phyloP scores from a whole-genome alignment of 768 basidiomycete genomes.

The Filobasidium floriforme region DNA sequence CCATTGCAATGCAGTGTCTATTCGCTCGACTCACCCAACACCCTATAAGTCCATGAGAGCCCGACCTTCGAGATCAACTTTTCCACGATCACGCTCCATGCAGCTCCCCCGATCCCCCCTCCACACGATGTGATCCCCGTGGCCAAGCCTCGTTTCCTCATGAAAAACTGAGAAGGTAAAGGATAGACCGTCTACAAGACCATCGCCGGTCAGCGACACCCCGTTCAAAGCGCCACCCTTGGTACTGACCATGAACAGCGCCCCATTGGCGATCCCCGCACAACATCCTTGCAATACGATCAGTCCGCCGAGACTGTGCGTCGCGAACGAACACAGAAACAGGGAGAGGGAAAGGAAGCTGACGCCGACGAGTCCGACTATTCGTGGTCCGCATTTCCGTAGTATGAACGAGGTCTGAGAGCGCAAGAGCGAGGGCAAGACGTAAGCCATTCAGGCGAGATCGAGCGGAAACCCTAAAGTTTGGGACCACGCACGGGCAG shows the following conservation, averaged over 20 bases:
- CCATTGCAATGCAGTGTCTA: too few relatives aligned
- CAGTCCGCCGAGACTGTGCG: conserved; percentile 18
- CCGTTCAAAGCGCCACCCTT: background rate
- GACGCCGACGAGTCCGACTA: conserved; percentile 1
- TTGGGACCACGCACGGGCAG: conserved; percentile 24
- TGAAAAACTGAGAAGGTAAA: conserved; percentile 23
- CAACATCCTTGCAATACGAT: conserved; percentile 23
- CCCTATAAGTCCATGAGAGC: conserved; percentile 15
- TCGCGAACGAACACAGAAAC: conserved; percentile 15
- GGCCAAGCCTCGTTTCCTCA: conserved; percentile 24
- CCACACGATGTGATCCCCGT: conserved; percentile 27
- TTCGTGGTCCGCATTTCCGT: conserved; percentile 9
- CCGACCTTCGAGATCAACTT: conserved; percentile 18
- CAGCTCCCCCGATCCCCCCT: conserved; percentile 25
- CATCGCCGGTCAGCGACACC: background rate
- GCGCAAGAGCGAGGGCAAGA: background rate
- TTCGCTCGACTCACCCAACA: conserved; percentile 11
- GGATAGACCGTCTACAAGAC: conserved; percentile 23
- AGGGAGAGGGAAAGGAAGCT: background rate
- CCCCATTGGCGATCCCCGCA: conserved; percentile 15
- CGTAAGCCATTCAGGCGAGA: background rate
- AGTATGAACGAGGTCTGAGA: background rate
- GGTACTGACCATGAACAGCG: conserved; percentile 19
- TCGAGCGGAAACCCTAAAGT: too few relatives aligned
- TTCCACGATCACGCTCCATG: conserved; percentile 21